phyloP scores from a whole-genome alignment of 2,329 filamentous ascomycete genomes.

The Madurella mycetomatis region DNA sequence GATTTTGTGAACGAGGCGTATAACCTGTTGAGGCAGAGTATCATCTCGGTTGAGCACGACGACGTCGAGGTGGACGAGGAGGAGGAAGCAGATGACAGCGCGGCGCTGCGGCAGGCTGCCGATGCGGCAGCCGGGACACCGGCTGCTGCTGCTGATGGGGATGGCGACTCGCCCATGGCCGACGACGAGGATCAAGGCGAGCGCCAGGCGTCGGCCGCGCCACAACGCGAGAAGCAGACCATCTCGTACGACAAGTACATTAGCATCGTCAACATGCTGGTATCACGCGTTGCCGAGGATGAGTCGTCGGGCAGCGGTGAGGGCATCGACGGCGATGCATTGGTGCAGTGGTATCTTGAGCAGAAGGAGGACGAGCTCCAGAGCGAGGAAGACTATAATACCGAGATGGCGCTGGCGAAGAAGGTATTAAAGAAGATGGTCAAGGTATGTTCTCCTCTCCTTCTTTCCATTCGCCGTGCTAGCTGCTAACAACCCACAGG shows the following conservation, averaged over 20 bases:
- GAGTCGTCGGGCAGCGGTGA: conserved; percentile 67
- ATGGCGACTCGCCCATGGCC: conserved; percentile 38
- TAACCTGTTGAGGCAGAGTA: conserved; percentile 85
- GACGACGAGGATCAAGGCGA: conserved; percentile 1
- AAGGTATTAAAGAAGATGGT: conserved; percentile 96
- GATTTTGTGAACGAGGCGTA: conserved; percentile 89
- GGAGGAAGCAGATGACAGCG: conserved; percentile 54
- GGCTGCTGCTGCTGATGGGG: conserved; percentile 44
- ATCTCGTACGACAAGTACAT: conserved; percentile 97
- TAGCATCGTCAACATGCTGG: conserved; percentile 79
- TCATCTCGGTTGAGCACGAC: conserved; percentile 96
- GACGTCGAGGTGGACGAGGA: conserved; percentile 90
- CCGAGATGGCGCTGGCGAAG: conserved; percentile 65
- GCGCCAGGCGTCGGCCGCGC: conserved; percentile 8
- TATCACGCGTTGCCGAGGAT: conserved; percentile 78
- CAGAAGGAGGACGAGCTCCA: conserved; percentile 80
- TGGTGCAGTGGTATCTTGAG: conserved; percentile 88
- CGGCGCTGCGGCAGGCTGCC: conserved; percentile 42
- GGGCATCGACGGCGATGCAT: conserved; percentile 76
- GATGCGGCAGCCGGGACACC: conserved; percentile 49
- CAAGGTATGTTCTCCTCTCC: conserved; percentile 59
- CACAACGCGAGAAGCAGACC: conserved; percentile 62
- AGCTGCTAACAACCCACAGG: conserved; percentile 48
- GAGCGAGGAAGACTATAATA: conserved; percentile 74
- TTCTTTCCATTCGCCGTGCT: conserved; percentile 20